Conservation (phyloP, 2,329 filamentous ascomycete genomes). For the Lizonia empirigonia region DNA sequence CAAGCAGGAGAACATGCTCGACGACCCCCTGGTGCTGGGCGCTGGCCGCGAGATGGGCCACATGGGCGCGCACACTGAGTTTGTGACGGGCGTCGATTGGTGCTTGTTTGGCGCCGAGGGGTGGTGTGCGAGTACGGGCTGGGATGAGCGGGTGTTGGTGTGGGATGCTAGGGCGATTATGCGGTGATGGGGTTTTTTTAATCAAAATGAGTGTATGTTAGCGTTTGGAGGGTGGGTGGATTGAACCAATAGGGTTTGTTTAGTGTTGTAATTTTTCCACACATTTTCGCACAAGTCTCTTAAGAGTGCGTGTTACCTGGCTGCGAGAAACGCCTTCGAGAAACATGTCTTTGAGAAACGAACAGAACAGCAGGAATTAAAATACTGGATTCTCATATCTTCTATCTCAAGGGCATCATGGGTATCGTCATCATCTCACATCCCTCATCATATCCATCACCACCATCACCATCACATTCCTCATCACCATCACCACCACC, state of each 20-base stretch:
- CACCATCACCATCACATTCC: too few relatives aligned
- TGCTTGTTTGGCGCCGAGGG: slow-evolving; percentile 94
- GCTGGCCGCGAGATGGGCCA: slow-evolving; percentile 76
- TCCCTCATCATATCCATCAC: too few relatives aligned
- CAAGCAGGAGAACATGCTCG: slow-evolving; percentile 44
- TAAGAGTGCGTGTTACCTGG: too few relatives aligned
- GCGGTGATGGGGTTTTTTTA: slow-evolving; percentile 30
- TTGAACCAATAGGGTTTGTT: too few relatives aligned
- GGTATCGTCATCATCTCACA: slow-evolving; percentile 11
- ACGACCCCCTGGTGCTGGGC: slow-evolving; percentile 48
- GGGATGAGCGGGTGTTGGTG: slow-evolving; percentile 89
- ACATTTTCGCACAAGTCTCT: too few relatives aligned
- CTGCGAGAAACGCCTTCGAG: too few relatives aligned
- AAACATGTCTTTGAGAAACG: too few relatives aligned
- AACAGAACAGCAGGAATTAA: not conserved
- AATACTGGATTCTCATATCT: slow-evolving; percentile 5
- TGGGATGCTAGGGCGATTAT: slow-evolving; percentile 84
- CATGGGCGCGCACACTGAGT: slow-evolving; percentile 95
- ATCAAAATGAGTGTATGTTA: not conserved
- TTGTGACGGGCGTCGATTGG: slow-evolving; percentile 96
- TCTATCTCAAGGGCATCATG: slow-evolving; percentile 10
- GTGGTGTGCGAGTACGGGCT: slow-evolving; percentile 92
- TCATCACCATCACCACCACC: too few relatives aligned
- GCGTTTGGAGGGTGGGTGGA: not conserved
- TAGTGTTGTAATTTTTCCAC: too few relatives aligned